Evolutionary conservation across 2,329 filamentous ascomycete species (phyloP).

Genomic region (Fusarium subglutinans): DNA sequence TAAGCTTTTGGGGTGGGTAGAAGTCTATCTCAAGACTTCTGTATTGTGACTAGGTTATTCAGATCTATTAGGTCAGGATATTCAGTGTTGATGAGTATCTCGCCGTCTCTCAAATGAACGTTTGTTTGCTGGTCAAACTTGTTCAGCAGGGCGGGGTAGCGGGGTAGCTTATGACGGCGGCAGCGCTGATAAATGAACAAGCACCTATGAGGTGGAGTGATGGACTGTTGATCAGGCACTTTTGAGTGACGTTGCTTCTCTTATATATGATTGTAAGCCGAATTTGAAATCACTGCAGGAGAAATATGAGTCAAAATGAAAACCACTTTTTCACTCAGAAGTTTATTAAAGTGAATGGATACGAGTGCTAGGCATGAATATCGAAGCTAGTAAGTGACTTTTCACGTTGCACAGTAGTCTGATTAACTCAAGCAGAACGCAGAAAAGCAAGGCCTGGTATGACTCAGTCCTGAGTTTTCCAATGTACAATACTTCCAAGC

Average conservation of each 20-base stretch:
- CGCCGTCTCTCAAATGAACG: background rate
- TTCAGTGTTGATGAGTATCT: constrained; percentile 3
- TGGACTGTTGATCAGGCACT: constrained; percentile 20
- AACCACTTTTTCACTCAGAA: background rate
- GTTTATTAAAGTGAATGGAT: background rate
- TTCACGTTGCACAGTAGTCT: background rate
- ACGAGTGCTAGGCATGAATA: background rate
- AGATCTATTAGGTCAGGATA: background rate
- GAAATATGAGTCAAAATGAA: background rate
- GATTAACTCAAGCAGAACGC: background rate
- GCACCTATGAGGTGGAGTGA: background rate
- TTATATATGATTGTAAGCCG: background rate
- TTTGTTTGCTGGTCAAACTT: constrained; percentile 36
- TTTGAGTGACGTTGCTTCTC: background rate
- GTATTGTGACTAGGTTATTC: background rate
- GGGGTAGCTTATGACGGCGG: constrained; percentile 46
- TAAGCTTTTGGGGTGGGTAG: background rate
- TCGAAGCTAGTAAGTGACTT: background rate
- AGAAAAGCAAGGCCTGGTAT: background rate
- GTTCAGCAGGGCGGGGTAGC: constrained; percentile 48
- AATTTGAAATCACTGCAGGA: background rate
- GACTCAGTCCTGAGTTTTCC: background rate
- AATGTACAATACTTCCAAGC: background rate
- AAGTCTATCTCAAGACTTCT: background rate
- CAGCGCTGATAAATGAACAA: constrained; percentile 6